phyloP scores from a whole-genome alignment of 352 stramenopile genomes.

The Pythium biforme region DNA sequence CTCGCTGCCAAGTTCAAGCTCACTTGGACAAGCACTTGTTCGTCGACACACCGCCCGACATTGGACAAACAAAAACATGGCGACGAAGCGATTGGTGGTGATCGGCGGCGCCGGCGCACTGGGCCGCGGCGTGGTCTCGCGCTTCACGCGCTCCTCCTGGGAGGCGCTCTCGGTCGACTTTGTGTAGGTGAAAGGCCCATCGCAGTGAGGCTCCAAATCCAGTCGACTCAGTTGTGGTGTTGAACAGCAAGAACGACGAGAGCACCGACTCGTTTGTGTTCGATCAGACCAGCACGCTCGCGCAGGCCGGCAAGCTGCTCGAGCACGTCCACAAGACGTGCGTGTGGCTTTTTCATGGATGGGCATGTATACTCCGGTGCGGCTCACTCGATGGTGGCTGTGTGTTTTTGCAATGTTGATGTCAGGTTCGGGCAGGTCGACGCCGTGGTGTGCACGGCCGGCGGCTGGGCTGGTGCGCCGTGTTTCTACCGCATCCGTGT shows the following conservation, averaged over 20 bases:
- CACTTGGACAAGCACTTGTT: conserved; percentile 2
- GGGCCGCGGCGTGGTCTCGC: conserved; percentile 58
- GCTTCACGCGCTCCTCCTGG: conserved; percentile 67
- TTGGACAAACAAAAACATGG: conserved; percentile 12
- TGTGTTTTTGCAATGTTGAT: too few relatives aligned
- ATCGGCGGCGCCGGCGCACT: conserved; percentile 74
- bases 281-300: conserved; percentile 43
- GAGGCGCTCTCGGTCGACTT: conserved; percentile 74
- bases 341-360: neutral
- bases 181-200: conserved; percentile 36
- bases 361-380: neutral
- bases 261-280: conserved; percentile 47
- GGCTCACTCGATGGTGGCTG: neutral
- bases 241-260: conserved; percentile 49
- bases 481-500: too few relatives aligned
- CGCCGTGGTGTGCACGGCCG: conserved; percentile 76
- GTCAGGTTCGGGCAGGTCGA: conserved; percentile 59
- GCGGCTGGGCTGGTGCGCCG: conserved; percentile 61
- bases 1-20: conserved; percentile 21
- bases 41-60: conserved; percentile 2
- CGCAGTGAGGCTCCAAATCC: neutral
- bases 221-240: neutral
- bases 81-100: conserved; percentile 69
- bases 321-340: conserved; percentile 52
- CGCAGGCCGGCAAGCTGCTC: conserved; percentile 51